phyloP scores from a whole-genome alignment of 768 basidiomycete genomes.

The Mycena pura region DNA sequence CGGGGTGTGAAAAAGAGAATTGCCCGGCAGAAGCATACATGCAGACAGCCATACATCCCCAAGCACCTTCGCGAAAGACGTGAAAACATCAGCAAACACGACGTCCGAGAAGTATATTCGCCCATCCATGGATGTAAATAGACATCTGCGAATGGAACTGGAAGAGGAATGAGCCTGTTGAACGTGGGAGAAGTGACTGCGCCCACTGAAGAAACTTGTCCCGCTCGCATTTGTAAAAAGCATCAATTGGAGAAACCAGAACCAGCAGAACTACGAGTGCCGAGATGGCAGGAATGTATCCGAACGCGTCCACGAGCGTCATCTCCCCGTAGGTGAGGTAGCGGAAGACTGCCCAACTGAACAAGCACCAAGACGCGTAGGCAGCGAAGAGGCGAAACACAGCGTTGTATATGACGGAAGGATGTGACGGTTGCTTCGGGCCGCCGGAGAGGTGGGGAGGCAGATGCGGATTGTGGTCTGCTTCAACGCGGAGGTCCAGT shows the following conservation, averaged over 20 bases:
- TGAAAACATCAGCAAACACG: constrained; percentile 93
- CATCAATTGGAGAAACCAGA: constrained; percentile 71
- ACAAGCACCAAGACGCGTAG: constrained; percentile 66
- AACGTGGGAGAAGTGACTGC: background rate
- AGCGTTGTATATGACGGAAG: constrained; percentile 58
- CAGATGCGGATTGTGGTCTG: constrained; percentile 33
- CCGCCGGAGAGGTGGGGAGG: constrained; percentile 36
- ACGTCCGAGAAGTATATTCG: constrained; percentile 90
- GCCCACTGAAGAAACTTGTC: constrained; percentile 80
- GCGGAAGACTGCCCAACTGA: constrained; percentile 75
- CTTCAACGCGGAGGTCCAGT: constrained; percentile 66
- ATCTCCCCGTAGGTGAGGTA: constrained; percentile 62
- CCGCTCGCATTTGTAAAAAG: constrained; percentile 73
- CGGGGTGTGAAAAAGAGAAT: constrained; percentile 73
- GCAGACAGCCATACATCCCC: constrained; percentile 93
- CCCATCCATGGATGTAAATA: constrained; percentile 64
- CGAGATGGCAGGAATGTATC: constrained; percentile 77
- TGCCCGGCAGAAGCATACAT: constrained; percentile 86
- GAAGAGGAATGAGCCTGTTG: background rate
- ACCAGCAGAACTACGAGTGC: constrained; percentile 60
- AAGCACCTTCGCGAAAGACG: constrained; percentile 95
- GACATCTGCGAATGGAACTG: constrained; percentile 78
- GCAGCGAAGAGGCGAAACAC: constrained; percentile 71
- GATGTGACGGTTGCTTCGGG: constrained; percentile 42
- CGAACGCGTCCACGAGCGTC: constrained; percentile 72